These are phyloP conservation scores for Clavispora santaluciae DNA, from an alignment of 805 yeast genomes.

Conservation along the genomic window DNA sequence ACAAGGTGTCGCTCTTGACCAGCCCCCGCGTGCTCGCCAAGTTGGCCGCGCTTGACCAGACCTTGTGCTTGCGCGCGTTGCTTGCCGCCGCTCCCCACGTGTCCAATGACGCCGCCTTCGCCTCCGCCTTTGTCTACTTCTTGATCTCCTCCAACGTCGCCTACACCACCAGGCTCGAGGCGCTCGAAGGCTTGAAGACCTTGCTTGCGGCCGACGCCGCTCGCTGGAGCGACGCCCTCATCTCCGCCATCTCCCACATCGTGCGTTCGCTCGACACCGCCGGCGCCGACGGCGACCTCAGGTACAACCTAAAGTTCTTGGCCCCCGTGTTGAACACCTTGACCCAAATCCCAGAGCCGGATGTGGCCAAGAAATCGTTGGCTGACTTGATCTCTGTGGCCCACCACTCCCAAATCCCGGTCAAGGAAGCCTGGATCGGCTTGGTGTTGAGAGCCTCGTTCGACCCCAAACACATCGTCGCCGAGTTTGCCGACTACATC, in stretches of 20 bases:
- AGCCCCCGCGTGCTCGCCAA: conserved; percentile 49
- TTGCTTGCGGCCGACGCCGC: conserved; percentile 20
- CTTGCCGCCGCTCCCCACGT: conserved; percentile 22
- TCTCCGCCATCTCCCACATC: conserved; percentile 35
- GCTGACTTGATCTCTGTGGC: conserved; percentile 23
- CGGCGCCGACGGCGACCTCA: conserved; percentile 11
- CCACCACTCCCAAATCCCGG: conserved; percentile 23
- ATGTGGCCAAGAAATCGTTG: conserved; percentile 16
- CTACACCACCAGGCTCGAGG: conserved; percentile 29
- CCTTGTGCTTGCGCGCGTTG: conserved; percentile 51
- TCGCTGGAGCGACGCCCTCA: conserved; percentile 39
- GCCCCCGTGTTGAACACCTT: conserved; percentile 23
- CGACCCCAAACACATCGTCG: conserved; percentile 46
- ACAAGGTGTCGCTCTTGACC: conserved; percentile 45
- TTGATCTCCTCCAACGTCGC: conserved; percentile 38
- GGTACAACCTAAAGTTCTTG: conserved; percentile 16
- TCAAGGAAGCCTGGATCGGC: conserved; percentile 71
- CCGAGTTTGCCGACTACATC: conserved; percentile 18
- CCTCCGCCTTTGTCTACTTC: conserved; percentile 47
- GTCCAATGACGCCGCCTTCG: conserved; percentile 22
- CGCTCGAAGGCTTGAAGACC: conserved; percentile 26
- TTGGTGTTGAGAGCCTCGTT: conserved; percentile 51
- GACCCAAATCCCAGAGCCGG: conserved; percentile 18
- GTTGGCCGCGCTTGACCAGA: conserved; percentile 42
- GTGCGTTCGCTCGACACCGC: conserved; percentile 12